phyloP scores from a whole-genome alignment of 345 rosid species.

The Gossypium raimondii region DNA sequence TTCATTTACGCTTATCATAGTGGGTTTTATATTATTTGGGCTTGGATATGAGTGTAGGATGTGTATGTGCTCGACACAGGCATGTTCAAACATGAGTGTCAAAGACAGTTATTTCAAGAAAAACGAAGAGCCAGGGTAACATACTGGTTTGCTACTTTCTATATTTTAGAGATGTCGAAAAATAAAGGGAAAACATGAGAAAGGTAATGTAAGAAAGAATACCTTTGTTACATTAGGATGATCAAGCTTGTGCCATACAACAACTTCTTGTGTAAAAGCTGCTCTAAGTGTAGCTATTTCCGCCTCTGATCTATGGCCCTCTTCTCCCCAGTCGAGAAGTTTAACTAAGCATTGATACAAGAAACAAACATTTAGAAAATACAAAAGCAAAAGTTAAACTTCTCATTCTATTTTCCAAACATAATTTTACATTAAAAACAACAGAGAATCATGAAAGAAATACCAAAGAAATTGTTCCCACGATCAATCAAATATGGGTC shows the following conservation, averaged over 20 bases:
- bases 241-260: constrained; percentile 97
- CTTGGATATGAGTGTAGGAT: not conserved
- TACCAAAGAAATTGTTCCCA: not conserved
- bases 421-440: constrained; percentile 13
- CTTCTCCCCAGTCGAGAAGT: constrained; percentile 99
- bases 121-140: too few relatives aligned
- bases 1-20: too few relatives aligned
- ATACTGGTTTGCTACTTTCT: too few relatives aligned
- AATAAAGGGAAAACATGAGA: not conserved
- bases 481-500: constrained; percentile 4
- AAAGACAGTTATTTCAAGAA: not conserved
- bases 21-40: too few relatives aligned
- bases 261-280: constrained; percentile 90
- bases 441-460: constrained; percentile 15
- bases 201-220: constrained; percentile 9
- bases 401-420: not conserved
- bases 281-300: constrained; percentile 92
- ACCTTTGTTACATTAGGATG: constrained; percentile 98
- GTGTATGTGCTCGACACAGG: not conserved
- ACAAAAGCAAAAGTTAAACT: not conserved
- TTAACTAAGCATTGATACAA: constrained; percentile 51
- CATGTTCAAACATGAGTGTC: not conserved
- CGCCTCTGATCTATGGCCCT: constrained; percentile 82
- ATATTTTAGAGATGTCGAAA: not conserved
- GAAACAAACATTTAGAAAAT: not conserved